A percentile compares a stretch with the other conserved stretches of the same genome.
Conservation (phyloP, 371 early-diverging fungal genomes). For the Dinochytrium kinnereticum region DNA sequence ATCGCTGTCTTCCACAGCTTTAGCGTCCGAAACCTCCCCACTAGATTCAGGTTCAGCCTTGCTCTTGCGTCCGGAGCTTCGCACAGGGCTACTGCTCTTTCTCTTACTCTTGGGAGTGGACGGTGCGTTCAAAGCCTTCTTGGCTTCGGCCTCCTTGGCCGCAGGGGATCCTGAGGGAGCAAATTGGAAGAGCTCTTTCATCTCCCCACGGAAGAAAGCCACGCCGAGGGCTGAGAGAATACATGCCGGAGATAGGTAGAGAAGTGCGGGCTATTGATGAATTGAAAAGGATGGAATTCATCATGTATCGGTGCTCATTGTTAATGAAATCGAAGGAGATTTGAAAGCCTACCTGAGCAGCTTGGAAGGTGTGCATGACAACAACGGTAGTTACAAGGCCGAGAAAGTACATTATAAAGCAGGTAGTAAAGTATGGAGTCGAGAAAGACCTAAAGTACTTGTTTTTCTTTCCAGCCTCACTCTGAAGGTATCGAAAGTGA, state of each 20-base stretch:
- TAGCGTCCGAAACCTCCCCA: too few relatives aligned
- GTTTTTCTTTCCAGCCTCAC: slow-evolving; percentile 50
- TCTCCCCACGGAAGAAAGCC: slow-evolving; percentile 81
- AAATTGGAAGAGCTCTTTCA: slow-evolving; percentile 80
- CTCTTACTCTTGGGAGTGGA: too few relatives aligned
- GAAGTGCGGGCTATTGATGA: slow-evolving; percentile 80
- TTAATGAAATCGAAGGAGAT: not conserved
- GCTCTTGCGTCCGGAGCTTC: not conserved
- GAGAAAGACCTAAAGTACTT: slow-evolving; percentile 58
- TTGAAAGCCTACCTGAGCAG: slow-evolving; percentile 70
- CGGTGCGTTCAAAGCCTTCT: slow-evolving; percentile 1
- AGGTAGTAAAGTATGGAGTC: slow-evolving; percentile 87
- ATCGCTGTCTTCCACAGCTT: not conserved
- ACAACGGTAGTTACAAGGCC: slow-evolving; percentile 88
- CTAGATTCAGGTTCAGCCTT: too few relatives aligned
- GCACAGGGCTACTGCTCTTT: not conserved
- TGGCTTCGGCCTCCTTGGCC: slow-evolving; percentile 7
- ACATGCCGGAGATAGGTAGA: slow-evolving; percentile 96
- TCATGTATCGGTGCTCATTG: not conserved
- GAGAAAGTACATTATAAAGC: slow-evolving; percentile 79
- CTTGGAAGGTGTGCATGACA: slow-evolving; percentile 96
- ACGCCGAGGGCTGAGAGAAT: slow-evolving; percentile 83
- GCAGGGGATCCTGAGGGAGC: slow-evolving; percentile 58
- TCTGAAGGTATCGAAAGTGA: slow-evolving; percentile 61
- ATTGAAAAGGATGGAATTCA: not conserved